A percentile compares a stretch with the other conserved stretches of the same genome.
Evolutionary conservation across 768 basidiomycete species (phyloP).

Genomic region (Hericium coralloides): DNA sequence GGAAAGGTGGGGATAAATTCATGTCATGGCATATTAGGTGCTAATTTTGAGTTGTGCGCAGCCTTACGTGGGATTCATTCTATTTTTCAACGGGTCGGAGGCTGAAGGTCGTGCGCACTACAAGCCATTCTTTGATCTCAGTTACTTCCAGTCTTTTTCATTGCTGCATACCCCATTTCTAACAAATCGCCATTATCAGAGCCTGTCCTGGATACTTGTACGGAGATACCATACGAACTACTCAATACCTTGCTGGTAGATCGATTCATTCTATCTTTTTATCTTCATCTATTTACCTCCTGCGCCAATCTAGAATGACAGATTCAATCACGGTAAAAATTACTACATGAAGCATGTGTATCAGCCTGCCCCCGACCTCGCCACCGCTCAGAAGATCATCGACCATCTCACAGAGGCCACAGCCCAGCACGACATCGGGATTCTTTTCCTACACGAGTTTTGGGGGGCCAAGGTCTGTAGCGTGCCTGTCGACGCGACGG

Average conservation of each 20-base stretch:
- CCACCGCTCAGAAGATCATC: neutral
- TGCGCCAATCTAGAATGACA: constrained; percentile 6
- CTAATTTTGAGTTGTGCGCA: neutral
- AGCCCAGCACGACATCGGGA: neutral
- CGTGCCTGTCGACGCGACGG: constrained; percentile 11
- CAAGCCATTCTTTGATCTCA: constrained; percentile 18
- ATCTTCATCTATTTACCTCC: too few relatives aligned
- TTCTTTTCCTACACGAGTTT: constrained; percentile 6
- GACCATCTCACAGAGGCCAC: neutral
- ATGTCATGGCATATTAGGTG: neutral
- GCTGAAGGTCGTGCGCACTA: constrained; percentile 16
- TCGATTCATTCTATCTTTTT: neutral
- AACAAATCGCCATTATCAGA: neutral
- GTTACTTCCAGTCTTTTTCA: constrained; percentile 5
- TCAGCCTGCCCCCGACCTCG: neutral
- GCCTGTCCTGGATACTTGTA: constrained; percentile 14
- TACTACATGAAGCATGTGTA: constrained; percentile 10
- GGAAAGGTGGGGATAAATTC: constrained; percentile 7
- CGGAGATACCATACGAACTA: constrained; percentile 14
- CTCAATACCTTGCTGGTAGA: constrained; percentile 12
- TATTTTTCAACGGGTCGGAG: constrained; percentile 20
- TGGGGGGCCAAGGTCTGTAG: constrained; percentile 7
- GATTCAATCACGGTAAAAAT: constrained; percentile 1
- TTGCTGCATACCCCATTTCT: neutral
- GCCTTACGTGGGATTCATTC: constrained; percentile 9